These are phyloP conservation scores for Lindgomyces ingoldianus DNA, from an alignment of 495 filamentous ascomycete species.

Conservation along the genomic window DNA sequence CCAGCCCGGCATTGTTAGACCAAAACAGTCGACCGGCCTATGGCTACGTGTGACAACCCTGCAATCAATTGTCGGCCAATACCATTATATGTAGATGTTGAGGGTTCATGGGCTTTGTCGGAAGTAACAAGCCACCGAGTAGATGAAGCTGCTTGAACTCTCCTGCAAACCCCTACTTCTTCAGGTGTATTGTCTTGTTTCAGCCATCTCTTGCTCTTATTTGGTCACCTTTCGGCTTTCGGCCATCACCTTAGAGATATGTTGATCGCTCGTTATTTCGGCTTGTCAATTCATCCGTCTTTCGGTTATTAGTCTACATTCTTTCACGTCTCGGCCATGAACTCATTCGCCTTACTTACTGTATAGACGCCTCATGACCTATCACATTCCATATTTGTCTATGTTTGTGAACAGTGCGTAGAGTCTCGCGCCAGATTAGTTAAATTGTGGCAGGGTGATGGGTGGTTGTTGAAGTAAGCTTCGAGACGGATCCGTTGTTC, in stretches of 20 bases:
- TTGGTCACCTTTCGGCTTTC: neutral
- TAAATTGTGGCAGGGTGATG: neutral
- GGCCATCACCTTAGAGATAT: neutral
- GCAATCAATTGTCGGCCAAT: neutral
- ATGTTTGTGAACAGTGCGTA: neutral
- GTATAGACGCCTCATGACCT: neutral
- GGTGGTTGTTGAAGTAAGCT: conserved; percentile 10
- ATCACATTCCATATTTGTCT: neutral
- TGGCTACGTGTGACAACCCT: neutral
- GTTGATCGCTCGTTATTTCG: neutral
- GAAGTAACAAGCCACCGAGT: neutral
- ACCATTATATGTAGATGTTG: neutral
- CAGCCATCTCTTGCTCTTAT: neutral
- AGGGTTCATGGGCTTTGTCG: neutral
- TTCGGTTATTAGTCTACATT: neutral
- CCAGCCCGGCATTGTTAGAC: neutral
- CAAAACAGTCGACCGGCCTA: neutral
- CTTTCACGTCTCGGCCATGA: neutral
- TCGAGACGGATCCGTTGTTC: neutral
- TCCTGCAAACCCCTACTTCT: neutral
- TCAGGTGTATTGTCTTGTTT: neutral
- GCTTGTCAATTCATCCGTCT: neutral
- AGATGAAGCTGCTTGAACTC: neutral
- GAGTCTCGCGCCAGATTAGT: neutral
- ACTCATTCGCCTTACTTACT: neutral